Conservation (phyloP, 108 stramenopile species). For the Nitzschia putrida region DNA sequence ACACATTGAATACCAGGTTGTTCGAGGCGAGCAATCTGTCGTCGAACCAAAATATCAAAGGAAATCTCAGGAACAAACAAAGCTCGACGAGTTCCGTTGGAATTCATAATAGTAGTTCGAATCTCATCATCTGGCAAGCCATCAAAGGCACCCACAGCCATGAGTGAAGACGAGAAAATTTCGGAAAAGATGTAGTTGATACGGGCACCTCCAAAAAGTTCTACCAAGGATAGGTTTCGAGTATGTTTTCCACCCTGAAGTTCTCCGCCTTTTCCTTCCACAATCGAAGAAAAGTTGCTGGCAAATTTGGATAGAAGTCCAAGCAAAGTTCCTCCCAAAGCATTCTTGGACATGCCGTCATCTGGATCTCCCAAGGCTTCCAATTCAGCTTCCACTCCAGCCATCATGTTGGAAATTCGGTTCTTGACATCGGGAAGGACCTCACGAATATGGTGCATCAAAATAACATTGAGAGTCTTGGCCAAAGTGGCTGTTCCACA, state of each 20-base stretch:
- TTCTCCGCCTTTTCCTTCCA: constrained; percentile 84
- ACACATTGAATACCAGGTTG: constrained; percentile 94
- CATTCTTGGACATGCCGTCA: constrained; percentile 32
- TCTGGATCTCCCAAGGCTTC: constrained; percentile 83
- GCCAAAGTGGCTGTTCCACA: constrained; percentile 82
- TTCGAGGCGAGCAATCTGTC: constrained; percentile 92
- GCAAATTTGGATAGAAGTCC: constrained; percentile 91
- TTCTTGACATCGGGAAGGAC: constrained; percentile 95
- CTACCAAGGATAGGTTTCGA: constrained; percentile 59
- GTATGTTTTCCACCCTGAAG: constrained; percentile 24
- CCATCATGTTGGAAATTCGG: constrained; percentile 84
- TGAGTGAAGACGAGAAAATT: constrained; percentile 86
- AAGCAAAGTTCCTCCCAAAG: constrained; percentile 81
- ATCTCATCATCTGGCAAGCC: constrained; percentile 95
- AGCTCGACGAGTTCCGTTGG: constrained; percentile 91
- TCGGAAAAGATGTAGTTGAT: constrained; percentile 95
- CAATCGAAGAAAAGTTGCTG: constrained; percentile 82
- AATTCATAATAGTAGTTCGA: constrained; percentile 94
- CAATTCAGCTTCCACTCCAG: constrained; percentile 85
- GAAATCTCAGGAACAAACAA: constrained; percentile 96
- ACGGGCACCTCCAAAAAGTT: constrained; percentile 96
- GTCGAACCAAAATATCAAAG: constrained; percentile 92
- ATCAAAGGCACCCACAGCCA: constrained; percentile 91
- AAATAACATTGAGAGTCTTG: constrained; percentile 84
- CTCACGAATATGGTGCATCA: constrained; percentile 97